These are phyloP conservation scores for Onygena corvina DNA, from an alignment of 2,329 filamentous ascomycete species.

Conservation along the genomic window DNA sequence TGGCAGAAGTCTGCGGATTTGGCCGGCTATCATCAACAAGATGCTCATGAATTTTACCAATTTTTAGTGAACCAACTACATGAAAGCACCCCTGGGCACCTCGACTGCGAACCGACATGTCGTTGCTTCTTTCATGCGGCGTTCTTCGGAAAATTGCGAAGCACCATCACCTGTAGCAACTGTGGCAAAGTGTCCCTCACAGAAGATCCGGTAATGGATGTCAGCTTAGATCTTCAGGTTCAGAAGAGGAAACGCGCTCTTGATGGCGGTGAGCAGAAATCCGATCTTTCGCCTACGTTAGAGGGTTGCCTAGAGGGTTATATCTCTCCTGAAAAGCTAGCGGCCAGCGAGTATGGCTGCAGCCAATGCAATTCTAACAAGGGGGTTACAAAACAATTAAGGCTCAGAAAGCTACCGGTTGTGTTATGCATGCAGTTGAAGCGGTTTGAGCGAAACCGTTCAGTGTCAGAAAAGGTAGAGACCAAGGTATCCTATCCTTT, in stretches of 20 bases:
- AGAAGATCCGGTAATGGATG: slow-evolving; percentile 79
- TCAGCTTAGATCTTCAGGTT: slow-evolving; percentile 74
- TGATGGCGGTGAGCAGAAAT: slow-evolving; percentile 27
- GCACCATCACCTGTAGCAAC: slow-evolving; percentile 78
- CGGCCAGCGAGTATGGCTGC: slow-evolving; percentile 71
- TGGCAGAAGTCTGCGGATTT: slow-evolving; percentile 57
- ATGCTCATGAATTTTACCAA: slow-evolving; percentile 94
- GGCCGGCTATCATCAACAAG: slow-evolving; percentile 87
- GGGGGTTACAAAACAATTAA: slow-evolving; percentile 71
- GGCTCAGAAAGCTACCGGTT: slow-evolving; percentile 72
- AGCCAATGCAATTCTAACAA: slow-evolving; percentile 62
- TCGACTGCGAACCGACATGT: slow-evolving; percentile 50
- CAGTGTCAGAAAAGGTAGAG: slow-evolving; percentile 73
- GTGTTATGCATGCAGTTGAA: slow-evolving; percentile 89
- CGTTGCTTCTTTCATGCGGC: slow-evolving; percentile 87
- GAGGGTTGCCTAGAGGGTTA: slow-evolving; percentile 77
- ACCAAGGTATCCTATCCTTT: slow-evolving; percentile 76
- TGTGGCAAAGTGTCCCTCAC: slow-evolving; percentile 73
- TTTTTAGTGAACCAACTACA: slow-evolving; percentile 89
- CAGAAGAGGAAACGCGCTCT: slow-evolving; percentile 50
- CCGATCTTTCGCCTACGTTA: slow-evolving; percentile 43
- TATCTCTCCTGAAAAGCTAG: slow-evolving; percentile 64
- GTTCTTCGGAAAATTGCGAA: slow-evolving; percentile 85
- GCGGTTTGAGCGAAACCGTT: slow-evolving; percentile 65
- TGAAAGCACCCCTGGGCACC: slow-evolving; percentile 59